Evolutionary conservation across 495 filamentous ascomycete species (phyloP), one percentile per base, ranked within the genome.

Genomic region (Tricharina praecox): DNA sequence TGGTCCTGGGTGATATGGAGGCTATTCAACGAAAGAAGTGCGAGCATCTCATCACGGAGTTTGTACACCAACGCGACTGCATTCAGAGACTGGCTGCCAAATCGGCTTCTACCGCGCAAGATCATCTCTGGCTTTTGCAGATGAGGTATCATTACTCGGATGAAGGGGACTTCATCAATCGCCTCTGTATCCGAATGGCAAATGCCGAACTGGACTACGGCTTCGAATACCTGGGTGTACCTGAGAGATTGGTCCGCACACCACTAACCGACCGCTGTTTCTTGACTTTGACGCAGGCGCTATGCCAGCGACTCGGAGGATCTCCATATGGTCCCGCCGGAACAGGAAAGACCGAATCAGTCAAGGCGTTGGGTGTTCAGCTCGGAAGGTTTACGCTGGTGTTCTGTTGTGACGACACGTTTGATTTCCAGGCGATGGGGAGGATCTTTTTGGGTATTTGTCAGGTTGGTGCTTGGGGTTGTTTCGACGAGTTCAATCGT

Each of bases 391-490:
- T 96, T 62, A 99, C 92, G 11, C 74, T 99, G 18, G 90, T 99
- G 15, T 96, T 99, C 67, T 94, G 87, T 63, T 99, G 90, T 65
- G 90, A 99, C 58, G 90, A 96, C 63, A 96, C 88, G 0, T 99
- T 99, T 58, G 90, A 99, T 65, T 96, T 94, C 70, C 90, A 99
- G 60, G 90, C 90, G 26, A 99, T 99, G 90, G 90, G 90, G 3
- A 82, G 90, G 51, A 99, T 99, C 58, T 96, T 99, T 71, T 75
- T 99, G 24, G 90, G 90, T 71, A 94, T 99, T 50, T 99, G 92
- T 62, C 92, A 96, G 63, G 90, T 99, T 49, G 90, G 90, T 59
- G 90, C 90, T 11, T 99, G 90, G 90, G 90, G 90, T 62, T 99
- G 90, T 66, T 99, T 99, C 62, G 90, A 99, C 60, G 90, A 99